Percentiles rank a stretch among this genome's conserved stretches.
Evolutionary conservation across 306 rosid genomes (phyloP).

Genomic region (Ormosia semicastrata): DNA sequence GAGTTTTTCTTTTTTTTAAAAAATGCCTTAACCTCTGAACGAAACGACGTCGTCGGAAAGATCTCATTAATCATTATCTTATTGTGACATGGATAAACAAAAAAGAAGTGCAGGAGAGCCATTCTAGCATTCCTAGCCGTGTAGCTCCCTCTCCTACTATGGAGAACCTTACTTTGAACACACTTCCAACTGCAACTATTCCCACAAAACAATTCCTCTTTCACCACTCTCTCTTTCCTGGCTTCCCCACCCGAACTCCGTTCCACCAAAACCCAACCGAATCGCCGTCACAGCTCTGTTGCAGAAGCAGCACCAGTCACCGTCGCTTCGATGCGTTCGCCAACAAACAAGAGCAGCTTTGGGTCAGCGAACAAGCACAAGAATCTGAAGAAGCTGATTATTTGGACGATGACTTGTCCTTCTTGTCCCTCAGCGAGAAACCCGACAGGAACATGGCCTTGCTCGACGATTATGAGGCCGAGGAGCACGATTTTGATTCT

Average conservation of each 20-base stretch:
- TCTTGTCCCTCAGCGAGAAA: conserved; percentile 77
- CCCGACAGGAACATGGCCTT: conserved; percentile 74
- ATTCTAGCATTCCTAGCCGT: not conserved
- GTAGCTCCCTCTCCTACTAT: conserved; percentile 20
- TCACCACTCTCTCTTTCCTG: conserved; percentile 31
- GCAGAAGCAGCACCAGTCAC: conserved; percentile 14
- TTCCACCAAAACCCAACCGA: conserved; percentile 26
- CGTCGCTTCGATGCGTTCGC: conserved; percentile 21
- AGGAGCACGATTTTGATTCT: conserved; percentile 52
- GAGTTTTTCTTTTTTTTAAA: too few species aligned
- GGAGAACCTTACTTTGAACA: conserved; percentile 62
- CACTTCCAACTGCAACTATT: conserved; percentile 32
- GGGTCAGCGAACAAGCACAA: conserved; percentile 23
- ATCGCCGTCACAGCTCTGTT: conserved; percentile 17
- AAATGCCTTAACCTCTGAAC: too few species aligned
- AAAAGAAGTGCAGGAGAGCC: not conserved
- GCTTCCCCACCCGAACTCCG: not conserved
- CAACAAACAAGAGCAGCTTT: conserved; percentile 1
- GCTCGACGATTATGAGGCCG: conserved; percentile 80
- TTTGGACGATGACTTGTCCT: conserved; percentile 63
- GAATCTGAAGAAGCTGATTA: conserved; percentile 12
- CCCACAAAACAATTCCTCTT: conserved; percentile 17
- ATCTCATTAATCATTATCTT: not conserved
- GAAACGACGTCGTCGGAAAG: not conserved
- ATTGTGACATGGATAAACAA: conserved; percentile 6